Evolutionary conservation across 345 rosid genomes (phyloP), one percentile per base, ranked within the genome.

Genomic region (Rhizophora mangle): DNA sequence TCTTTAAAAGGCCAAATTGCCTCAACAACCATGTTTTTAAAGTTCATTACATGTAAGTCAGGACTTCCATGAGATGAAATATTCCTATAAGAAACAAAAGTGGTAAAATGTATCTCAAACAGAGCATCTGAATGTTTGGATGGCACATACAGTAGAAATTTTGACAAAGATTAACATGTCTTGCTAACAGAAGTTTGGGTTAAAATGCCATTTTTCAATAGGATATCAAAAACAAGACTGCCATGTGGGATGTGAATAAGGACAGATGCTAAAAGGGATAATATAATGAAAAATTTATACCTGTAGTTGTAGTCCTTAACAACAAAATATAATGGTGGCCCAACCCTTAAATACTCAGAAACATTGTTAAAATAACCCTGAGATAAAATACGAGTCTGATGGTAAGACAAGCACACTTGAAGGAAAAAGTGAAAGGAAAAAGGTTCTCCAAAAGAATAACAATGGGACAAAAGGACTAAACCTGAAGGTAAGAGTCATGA

Each of bases 401-500:
- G 20, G 54, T 56, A 39, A 53, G 60, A n/a, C 37, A 29, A 30
- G 19, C 11, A n/a, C 4, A 19, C 16, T 19, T 49, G 8, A 62
- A 62, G 71, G 61, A 60, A 69, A 75, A 54, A 27, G 26, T 18
- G 27, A 59, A 37, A 19, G 36, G 10, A 20, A 36, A 30, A 15
- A 52, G 24, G 36, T 5, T 58, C 47, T 20, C 39, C 36, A 16
- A 18, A 60, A 6, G 31, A 26, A 9, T 11, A 24, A 20, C 51
- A 59, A 6, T 27, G 11, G 47, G 31, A 19, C 1, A 20, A 43
- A 24, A 16, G 13, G 60, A 36, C 56, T 70, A 62, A 85, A 90
- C 98, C 96, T 94, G 98, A 79, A 94, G 96, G 81, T 94, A 94
- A 3, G 98, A 94, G 75, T 94, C 97, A 32, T 79, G 87, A 10